Evolutionary conservation across 2,329 filamentous ascomycete species (phyloP), one percentile per base, ranked within the genome.

Genomic region (Colletotrichum sp.): DNA sequence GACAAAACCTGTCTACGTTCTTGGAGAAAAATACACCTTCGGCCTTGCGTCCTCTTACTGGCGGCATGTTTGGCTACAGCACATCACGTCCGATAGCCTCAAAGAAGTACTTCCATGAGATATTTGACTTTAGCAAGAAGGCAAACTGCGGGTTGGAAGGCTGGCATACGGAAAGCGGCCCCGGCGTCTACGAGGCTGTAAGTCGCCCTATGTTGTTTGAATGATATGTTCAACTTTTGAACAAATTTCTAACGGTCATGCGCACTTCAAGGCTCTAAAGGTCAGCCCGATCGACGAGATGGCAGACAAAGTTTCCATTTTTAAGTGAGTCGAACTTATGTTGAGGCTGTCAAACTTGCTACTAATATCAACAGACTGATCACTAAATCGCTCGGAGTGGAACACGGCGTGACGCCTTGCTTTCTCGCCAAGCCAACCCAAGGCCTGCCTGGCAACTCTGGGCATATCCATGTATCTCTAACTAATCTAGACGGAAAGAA

Each of bases 91-190:
- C 52, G 10, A 26, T 57, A 24, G 52, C 52, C 13, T 57, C 52
- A 4, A 57, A 57, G 21, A 57, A 26, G 24, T 57, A 57, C 52
- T 57, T 57, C 52, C 52, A 57, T 18, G 52, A 57, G 0, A 57
- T 57, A 24, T 57, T 57, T 0, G 52, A 28, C 2, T 26, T 26
- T 0, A 57, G 0, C 15, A 57, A 57, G 21, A 26, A 0, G 0
- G 52, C 52, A 10, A 26, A 28, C 21, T 57, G 52, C 24, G 24
- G 21, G 0, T 26, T 57, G 0, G 21, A 57, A 57, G 21, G 52
- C 24, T 57, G 52, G 52, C 52, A 57, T 0, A 57, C 52, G 15
- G 52, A 57, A 0, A 57, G 52, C 21, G 52, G 52, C 0, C 52
- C 52, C 15, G 52, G 52, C 21, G 52, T 57, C 24, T 57, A 24